Evolutionary conservation across 2,329 filamentous ascomycete genomes (phyloP), one percentile per base, ranked within the genome.

Genomic region (Nothopassalora personata): DNA sequence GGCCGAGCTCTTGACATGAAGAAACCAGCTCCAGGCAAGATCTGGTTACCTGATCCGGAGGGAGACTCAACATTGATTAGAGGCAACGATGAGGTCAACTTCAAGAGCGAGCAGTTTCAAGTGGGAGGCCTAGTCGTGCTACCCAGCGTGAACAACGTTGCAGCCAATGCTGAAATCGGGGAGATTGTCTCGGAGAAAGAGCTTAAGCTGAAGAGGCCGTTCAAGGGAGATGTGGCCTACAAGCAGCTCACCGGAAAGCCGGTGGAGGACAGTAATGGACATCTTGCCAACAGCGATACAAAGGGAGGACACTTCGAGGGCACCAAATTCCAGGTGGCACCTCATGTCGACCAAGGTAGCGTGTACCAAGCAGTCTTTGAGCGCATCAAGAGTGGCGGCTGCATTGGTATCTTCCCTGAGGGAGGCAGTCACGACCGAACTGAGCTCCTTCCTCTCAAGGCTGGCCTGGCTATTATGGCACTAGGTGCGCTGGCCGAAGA

Each of bases 401-500:
- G 91, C 71, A 89, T 97, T 56, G 94, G 93, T 63, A 97, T 99
- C 70, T 99, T 97, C 74, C 93, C 93, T 1, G 93, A 99, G 76
- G 93, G 93, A 66, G 93, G 93, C 69, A 97, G 92, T 72, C 93
- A 97, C 75, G 93, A 97, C 74, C 87, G 93, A 62, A 91, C 93
- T 0, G 91, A 96, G 71, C 81, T 97, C 49, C 81, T 97, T 46
- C 93, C 94, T 23, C 80, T 97, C 63, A 97, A 97, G 81, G 93
- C 94, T 68, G 93, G 93, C 73, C 91, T 99, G 60, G 94, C 94
- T 59, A 94, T 99, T 71, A 99, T 99, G 93, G 94, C 93, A 11
- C 83, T 99, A 36, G 93, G 93, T 43, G 88, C 94, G 0, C 80
- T 97, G 54, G 91, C 90, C 5, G 87, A 91, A 58, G 86, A 92